Conservation (phyloP, 768 basidiomycete genomes). For the Phaeotremella skinneri region DNA sequence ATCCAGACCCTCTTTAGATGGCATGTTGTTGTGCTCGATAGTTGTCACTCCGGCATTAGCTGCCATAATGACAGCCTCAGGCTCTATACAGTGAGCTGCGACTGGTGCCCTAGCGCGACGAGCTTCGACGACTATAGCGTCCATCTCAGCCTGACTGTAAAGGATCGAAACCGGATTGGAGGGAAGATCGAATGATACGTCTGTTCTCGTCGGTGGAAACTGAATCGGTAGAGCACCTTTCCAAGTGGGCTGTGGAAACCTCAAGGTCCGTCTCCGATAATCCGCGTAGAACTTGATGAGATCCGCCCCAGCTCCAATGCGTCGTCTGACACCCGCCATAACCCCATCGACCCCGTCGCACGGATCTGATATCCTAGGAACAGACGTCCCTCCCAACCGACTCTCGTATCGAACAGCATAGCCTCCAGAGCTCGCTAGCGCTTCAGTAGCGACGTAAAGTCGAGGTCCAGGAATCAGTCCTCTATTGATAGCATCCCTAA, state of each 20-base stretch:
- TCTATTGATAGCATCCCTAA: conserved; percentile 28
- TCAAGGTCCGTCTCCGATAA: conserved; percentile 19
- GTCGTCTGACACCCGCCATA: conserved; percentile 16
- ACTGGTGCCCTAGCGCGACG: conserved; percentile 19
- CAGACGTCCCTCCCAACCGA: conserved; percentile 15
- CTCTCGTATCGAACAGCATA: conserved; percentile 25
- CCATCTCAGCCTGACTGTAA: conserved; percentile 27
- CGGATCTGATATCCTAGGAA: conserved; percentile 18
- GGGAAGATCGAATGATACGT: neutral
- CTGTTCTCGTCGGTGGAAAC: conserved; percentile 5
- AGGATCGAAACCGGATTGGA: conserved; percentile 13
- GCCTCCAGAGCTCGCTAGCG: conserved; percentile 18
- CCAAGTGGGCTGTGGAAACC: conserved; percentile 21
- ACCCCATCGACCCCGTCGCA: conserved; percentile 25
- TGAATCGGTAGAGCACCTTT: conserved; percentile 13
- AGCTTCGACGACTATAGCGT: conserved; percentile 27
- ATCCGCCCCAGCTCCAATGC: conserved; percentile 31
- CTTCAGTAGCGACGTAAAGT: conserved; percentile 25
- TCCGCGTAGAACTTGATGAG: conserved; percentile 35
- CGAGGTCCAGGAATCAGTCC: conserved; percentile 29
- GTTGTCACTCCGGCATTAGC: conserved; percentile 23
- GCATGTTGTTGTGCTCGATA: conserved; percentile 22
- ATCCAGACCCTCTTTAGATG: conserved; percentile 4
- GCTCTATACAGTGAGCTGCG: conserved; percentile 17
- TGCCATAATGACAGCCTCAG: conserved; percentile 23